phyloP scores from a whole-genome alignment of 179 eudicot species.

The Beta macrorhiza region DNA sequence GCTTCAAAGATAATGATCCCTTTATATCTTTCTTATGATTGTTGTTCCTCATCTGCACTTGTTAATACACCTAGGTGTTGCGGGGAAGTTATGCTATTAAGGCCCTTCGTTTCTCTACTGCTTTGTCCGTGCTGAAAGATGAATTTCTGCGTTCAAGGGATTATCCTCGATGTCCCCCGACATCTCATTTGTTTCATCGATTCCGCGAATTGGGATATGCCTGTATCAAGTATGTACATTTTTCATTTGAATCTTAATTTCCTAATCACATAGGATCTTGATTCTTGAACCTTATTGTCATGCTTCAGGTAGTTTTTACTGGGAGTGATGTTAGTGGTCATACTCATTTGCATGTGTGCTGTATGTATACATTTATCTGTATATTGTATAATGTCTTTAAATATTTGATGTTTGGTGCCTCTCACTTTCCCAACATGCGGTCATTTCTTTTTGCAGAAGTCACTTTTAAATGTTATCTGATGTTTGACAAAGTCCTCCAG shows the following conservation, averaged over 20 bases:
- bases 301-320: neutral
- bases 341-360: neutral
- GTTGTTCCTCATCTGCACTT: conserved; percentile 21
- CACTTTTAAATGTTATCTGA: neutral
- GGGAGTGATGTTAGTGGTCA: neutral
- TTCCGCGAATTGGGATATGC: conserved; percentile 98
- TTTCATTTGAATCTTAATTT: neutral
- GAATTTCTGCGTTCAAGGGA: conserved; percentile 97
- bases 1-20: neutral
- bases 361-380: neutral
- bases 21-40: neutral
- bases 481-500: neutral
- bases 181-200: conserved; percentile 92
- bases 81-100: conserved; percentile 90
- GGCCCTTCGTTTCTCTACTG: conserved; percentile 96
- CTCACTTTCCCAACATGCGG: neutral
- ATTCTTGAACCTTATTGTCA: neutral
- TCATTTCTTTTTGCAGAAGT: neutral
- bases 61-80: conserved; percentile 52
- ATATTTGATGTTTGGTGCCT: neutral
- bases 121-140: conserved; percentile 88
- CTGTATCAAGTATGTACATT: conserved; percentile 73
- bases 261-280: conserved; percentile 1
- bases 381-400: neutral
- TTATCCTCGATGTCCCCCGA: conserved; percentile 94